These are phyloP conservation scores for Gymnopus androsaceus DNA, from an alignment of 1,284 basidiomycete species.

Conservation along the genomic window DNA sequence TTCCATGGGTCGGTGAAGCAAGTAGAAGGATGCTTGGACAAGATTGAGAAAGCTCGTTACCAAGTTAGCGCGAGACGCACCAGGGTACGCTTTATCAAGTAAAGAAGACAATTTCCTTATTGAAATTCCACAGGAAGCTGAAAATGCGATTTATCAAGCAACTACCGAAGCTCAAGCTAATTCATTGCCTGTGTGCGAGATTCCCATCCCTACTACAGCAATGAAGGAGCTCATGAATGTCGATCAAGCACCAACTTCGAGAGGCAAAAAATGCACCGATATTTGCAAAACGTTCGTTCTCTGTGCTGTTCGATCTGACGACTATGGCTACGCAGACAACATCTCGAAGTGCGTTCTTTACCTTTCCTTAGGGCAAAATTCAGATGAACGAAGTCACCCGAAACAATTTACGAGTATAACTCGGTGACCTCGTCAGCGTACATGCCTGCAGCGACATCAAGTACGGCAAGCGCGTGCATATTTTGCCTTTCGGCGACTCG, in stretches of 20 bases:
- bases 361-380: constrained; percentile 96
- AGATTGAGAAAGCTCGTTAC: constrained; percentile 66
- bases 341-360: too few species aligned
- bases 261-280: constrained; percentile 62
- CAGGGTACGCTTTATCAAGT: constrained; percentile 53
- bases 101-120: neutral
- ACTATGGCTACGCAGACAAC: too few species aligned
- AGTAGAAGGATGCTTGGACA: constrained; percentile 67
- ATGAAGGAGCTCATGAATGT: constrained; percentile 53
- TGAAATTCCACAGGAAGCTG: constrained; percentile 51
- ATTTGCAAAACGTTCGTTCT: too few species aligned
- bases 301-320: too few species aligned
- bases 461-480: constrained; percentile 97
- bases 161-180: constrained; percentile 47
- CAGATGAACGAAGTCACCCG: constrained; percentile 99
- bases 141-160: constrained; percentile 53
- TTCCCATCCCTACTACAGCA: constrained; percentile 25
- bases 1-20: constrained; percentile 74
- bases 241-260: constrained; percentile 36
- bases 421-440: constrained; percentile 94
- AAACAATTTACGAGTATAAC: constrained; percentile 97
- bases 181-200: constrained; percentile 35
- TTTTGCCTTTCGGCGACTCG: constrained; percentile 98
- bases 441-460: constrained; percentile 98
- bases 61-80: constrained; percentile 66